A percentile compares a stretch with the other conserved stretches of the same genome.
phyloP scores from a whole-genome alignment of 1,284 basidiomycete species.

The Exsudoporus floridanus region DNA sequence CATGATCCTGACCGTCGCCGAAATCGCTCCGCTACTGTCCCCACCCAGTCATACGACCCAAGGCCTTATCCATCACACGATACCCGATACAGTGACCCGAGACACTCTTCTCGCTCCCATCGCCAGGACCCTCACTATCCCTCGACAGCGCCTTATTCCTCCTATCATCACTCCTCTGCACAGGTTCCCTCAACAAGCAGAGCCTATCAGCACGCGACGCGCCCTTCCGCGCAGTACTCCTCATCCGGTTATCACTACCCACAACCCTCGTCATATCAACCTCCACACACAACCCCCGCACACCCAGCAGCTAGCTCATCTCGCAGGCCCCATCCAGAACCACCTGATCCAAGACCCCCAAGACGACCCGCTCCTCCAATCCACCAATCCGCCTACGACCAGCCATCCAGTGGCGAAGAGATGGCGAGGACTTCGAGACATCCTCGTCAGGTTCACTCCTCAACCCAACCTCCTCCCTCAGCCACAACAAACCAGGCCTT shows the following conservation, averaged over 20 bases:
- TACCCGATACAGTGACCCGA: slow-evolving; percentile 26
- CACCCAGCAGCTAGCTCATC: slow-evolving; percentile 28
- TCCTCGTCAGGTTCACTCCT: slow-evolving; percentile 23
- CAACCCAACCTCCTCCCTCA: slow-evolving; percentile 26
- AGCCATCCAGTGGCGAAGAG: slow-evolving; percentile 25
- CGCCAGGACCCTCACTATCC: slow-evolving; percentile 31
- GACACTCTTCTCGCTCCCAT: slow-evolving; percentile 23
- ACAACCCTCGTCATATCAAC: slow-evolving; percentile 28
- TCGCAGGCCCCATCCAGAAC: slow-evolving; percentile 31
- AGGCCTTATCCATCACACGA: slow-evolving; percentile 24
- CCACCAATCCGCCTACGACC: slow-evolving; percentile 24
- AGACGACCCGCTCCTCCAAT: slow-evolving; percentile 16
- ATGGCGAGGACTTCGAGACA: slow-evolving; percentile 23
- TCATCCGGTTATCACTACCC: slow-evolving; percentile 30
- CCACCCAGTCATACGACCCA: slow-evolving; percentile 25
- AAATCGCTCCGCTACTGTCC: slow-evolving; percentile 32
- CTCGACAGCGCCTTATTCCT: slow-evolving; percentile 12
- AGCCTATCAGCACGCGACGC: slow-evolving; percentile 32
- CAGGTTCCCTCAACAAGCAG: slow-evolving; percentile 29
- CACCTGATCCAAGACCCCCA: slow-evolving; percentile 24
- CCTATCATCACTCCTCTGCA: slow-evolving; percentile 25
- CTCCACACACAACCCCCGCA: slow-evolving; percentile 15
- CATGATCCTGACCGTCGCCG: slow-evolving; percentile 31
- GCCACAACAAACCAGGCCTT: slow-evolving; percentile 19
- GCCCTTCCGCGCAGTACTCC: slow-evolving; percentile 29